A percentile compares a stretch with the other conserved stretches of the same genome.
These are phyloP conservation scores for Geranomyces variabilis DNA, from an alignment of 192 early-diverging fungal species.

Conservation along the genomic window DNA sequence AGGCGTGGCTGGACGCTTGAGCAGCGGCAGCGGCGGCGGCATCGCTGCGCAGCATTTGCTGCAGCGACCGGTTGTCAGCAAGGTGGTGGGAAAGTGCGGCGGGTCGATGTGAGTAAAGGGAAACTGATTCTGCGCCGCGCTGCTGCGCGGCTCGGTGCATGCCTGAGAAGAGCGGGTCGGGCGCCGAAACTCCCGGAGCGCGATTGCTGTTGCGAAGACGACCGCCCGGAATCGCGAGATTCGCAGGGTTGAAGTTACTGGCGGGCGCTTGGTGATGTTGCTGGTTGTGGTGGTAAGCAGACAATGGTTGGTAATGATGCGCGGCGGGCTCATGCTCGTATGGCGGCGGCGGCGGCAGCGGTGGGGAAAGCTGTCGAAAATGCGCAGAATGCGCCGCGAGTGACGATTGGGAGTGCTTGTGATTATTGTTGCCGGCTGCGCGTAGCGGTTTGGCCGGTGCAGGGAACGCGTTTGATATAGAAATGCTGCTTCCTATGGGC, in stretches of 20 bases:
- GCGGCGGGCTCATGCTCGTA: neutral
- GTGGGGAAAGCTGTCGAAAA: too few species aligned
- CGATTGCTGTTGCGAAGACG: slow-evolving; percentile 32
- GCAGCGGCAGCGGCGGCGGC: neutral
- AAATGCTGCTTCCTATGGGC: slow-evolving; percentile 1
- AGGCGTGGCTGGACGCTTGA: neutral
- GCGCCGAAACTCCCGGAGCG: too few species aligned
- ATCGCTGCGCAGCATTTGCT: too few species aligned
- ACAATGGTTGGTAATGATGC: neutral
- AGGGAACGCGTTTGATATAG: slow-evolving; percentile 14
- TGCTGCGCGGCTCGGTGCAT: too few species aligned
- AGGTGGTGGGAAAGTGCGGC: too few species aligned
- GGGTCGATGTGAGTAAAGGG: too few species aligned
- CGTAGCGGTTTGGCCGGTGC: neutral
- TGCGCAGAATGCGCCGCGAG: too few species aligned
- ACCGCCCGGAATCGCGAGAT: slow-evolving; percentile 52
- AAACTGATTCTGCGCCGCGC: too few species aligned
- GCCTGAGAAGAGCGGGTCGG: too few species aligned
- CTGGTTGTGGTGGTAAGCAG: neutral
- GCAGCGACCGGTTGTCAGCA: too few species aligned
- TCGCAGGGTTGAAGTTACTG: slow-evolving; percentile 40
- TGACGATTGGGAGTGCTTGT: too few species aligned
- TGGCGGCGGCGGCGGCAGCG: neutral
- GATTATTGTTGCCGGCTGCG: neutral
- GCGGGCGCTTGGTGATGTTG: neutral